Conservation (phyloP, 306 rosid species). For the Lathyrus tuberosus region DNA sequence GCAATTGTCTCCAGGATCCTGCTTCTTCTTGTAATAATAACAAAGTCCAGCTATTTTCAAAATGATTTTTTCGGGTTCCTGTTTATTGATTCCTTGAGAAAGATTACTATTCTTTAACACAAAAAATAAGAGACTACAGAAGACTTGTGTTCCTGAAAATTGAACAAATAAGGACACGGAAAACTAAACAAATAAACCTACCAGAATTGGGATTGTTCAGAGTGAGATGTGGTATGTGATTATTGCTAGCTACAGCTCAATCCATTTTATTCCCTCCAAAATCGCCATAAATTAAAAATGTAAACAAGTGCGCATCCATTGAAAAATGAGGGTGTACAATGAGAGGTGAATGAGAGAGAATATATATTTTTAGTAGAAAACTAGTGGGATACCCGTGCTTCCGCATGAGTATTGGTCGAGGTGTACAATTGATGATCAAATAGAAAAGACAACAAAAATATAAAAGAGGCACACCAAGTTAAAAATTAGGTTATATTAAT, state of each 20-base stretch:
- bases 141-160: slow-evolving; percentile 5
- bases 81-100: slow-evolving; percentile 31
- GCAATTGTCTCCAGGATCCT: slow-evolving; percentile 87
- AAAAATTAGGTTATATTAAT: too few species aligned
- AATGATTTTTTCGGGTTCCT: slow-evolving; percentile 38
- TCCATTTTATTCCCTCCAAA: neutral
- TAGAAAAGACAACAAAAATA: too few species aligned
- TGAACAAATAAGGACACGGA: neutral
- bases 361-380: too few species aligned
- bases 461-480: too few species aligned
- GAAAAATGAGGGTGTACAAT: slow-evolving; percentile 12
- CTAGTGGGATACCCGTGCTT: too few species aligned
- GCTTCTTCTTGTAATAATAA: slow-evolving; percentile 78
- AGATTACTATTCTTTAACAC: slow-evolving; percentile 25
- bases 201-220: too few species aligned
- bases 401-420: too few species aligned
- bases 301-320: too few species aligned
- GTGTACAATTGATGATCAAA: too few species aligned
- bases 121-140: slow-evolving; percentile 18
- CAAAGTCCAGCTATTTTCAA: slow-evolving; percentile 68
- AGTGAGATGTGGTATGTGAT: neutral
- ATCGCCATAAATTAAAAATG: neutral
- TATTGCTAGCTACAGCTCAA: neutral
- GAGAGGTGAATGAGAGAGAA: too few species aligned
- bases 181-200: too few species aligned